phyloP scores from a whole-genome alignment of 352 stramenopile species.

The Phytophthora pinifolia region DNA sequence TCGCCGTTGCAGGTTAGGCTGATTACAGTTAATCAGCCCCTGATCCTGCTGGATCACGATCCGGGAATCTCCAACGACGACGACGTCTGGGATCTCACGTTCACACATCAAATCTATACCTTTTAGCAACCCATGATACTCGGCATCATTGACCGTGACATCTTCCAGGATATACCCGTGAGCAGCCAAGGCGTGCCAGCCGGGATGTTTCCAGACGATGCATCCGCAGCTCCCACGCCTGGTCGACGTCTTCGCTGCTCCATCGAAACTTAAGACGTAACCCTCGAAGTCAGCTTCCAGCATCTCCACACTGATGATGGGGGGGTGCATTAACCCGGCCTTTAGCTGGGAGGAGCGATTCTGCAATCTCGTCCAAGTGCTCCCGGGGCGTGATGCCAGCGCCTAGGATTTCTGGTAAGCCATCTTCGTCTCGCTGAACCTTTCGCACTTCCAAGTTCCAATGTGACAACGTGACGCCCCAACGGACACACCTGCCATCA shows the following conservation, averaged over 20 bases:
- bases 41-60: constrained; percentile 3
- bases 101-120: neutral
- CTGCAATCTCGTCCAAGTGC: neutral
- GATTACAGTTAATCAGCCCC: constrained; percentile 5
- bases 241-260: constrained; percentile 1
- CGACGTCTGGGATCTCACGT: neutral
- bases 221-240: neutral
- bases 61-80: neutral
- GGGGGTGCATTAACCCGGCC: neutral
- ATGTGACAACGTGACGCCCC: too few relatives aligned
- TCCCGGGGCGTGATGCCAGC: neutral
- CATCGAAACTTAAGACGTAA: constrained; percentile 4
- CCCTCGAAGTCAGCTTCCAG: neutral
- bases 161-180: too few relatives aligned
- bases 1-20: neutral
- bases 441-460: too few relatives aligned
- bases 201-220: too few relatives aligned
- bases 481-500: neutral
- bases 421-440: constrained; percentile 1
- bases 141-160: constrained; percentile 5
- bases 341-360: constrained; percentile 1
- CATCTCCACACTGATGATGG: constrained; percentile 5
- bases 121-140: constrained; percentile 1
- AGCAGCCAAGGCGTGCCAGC: too few relatives aligned
- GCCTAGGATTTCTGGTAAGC: neutral